phyloP scores from a whole-genome alignment of 164 flowering plant genomes.

The Cinnamomum chago region DNA sequence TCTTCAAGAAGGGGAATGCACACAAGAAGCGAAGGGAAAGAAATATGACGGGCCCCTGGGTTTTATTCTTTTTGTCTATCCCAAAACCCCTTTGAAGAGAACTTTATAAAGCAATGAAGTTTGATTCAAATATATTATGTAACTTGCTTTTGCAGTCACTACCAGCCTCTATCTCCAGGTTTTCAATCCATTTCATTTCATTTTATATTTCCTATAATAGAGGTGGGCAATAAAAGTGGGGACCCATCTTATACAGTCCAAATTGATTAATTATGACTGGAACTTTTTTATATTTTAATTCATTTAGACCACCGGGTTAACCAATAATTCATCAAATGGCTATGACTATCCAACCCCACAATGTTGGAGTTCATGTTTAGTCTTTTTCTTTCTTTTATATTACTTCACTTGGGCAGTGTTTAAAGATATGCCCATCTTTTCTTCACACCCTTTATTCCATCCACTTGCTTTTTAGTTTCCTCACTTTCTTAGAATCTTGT shows the following conservation, averaged over 20 bases:
- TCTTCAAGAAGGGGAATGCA: background rate
- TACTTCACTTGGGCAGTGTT: background rate
- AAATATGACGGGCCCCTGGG: background rate
- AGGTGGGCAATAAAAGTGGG: background rate
- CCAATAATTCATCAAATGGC: too few relatives aligned
- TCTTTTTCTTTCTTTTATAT: background rate
- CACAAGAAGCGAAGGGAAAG: background rate
- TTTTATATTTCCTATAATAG: background rate
- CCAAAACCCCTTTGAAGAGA: background rate
- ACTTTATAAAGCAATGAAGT: background rate
- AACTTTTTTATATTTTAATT: too few relatives aligned
- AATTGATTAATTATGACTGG: too few relatives aligned
- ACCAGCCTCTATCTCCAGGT: background rate
- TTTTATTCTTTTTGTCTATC: constrained; percentile 8
- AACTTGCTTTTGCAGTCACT: background rate
- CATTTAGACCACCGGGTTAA: too few relatives aligned
- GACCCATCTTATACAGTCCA: background rate
- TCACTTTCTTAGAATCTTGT: background rate
- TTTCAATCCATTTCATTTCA: background rate
- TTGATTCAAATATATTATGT: background rate
- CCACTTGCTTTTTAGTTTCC: background rate
- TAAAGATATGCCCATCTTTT: background rate
- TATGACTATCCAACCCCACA: too few relatives aligned
- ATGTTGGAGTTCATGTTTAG: too few relatives aligned
- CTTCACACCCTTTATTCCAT: background rate